Percentiles rank a stretch among this genome's conserved stretches.
phyloP scores from a whole-genome alignment of 106 monocot genomes.

The Agapanthus africanus region DNA sequence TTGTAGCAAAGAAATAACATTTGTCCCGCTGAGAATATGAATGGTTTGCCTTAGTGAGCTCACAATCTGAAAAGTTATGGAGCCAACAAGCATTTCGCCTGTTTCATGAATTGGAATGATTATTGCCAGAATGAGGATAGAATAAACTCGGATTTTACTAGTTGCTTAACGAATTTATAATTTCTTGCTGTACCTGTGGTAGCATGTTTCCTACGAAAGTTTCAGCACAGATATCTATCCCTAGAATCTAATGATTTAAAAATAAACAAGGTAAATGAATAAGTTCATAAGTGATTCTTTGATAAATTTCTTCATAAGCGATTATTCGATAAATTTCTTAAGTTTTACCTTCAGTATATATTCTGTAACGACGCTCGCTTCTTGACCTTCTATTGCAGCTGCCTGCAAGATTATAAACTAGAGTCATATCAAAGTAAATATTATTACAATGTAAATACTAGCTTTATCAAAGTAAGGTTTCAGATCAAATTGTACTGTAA shows the following conservation, averaged over 20 bases:
- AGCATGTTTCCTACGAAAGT: constrained; percentile 44
- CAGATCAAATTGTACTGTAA: neutral
- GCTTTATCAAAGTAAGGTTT: too few relatives aligned
- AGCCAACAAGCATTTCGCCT: constrained; percentile 1
- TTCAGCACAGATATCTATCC: constrained; percentile 44
- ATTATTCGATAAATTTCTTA: too few relatives aligned
- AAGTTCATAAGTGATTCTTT: neutral
- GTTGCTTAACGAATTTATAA: neutral
- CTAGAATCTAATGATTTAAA: constrained; percentile 35
- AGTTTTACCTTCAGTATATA: constrained; percentile 51
- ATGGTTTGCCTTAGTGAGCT: constrained; percentile 5
- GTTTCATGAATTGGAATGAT: neutral
- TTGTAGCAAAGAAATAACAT: constrained; percentile 12
- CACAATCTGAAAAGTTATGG: constrained; percentile 17
- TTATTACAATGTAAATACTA: too few relatives aligned
- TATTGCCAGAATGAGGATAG: neutral
- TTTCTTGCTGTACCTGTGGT: constrained; percentile 24
- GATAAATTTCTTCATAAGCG: neutral
- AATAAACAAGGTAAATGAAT: neutral
- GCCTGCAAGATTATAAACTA: constrained; percentile 20
- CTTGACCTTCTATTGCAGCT: constrained; percentile 24
- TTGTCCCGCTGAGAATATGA: constrained; percentile 6
- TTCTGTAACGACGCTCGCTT: constrained; percentile 30
- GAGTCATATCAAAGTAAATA: too few relatives aligned
- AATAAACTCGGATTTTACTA: neutral